A percentile compares a stretch with the other conserved stretches of the same genome.
Evolutionary conservation across 192 early-diverging fungal species (phyloP).

Genomic region (Haplosporangium gracile): DNA sequence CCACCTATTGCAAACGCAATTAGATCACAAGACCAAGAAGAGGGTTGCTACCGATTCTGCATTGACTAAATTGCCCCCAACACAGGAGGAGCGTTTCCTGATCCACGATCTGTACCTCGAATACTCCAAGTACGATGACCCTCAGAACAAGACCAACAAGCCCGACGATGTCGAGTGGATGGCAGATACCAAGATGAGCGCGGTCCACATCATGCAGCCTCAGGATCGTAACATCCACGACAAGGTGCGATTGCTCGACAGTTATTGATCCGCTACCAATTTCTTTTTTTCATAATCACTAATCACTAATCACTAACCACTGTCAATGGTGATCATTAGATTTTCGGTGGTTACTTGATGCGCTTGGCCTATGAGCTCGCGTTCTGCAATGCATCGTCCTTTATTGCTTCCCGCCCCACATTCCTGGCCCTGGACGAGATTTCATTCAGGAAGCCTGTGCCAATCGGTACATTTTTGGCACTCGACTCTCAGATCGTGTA

Average conservation of each 20-base stretch:
- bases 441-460: slow-evolving; percentile 84
- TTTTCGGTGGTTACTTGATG: slow-evolving; percentile 88
- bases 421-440: slow-evolving; percentile 80
- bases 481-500: slow-evolving; percentile 85
- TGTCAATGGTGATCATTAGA: slow-evolving; percentile 52
- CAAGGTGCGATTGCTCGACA: slow-evolving; percentile 72
- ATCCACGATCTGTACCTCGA: slow-evolving; percentile 84
- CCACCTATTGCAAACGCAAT: background rate
- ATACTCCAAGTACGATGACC: slow-evolving; percentile 69
- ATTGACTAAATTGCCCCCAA: slow-evolving; percentile 77
- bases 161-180: slow-evolving; percentile 74
- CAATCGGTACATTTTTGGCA: slow-evolving; percentile 79
- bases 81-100: slow-evolving; percentile 76
- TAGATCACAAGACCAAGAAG: slow-evolving; percentile 67
- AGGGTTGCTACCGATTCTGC: slow-evolving; percentile 46
- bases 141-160: slow-evolving; percentile 25
- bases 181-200: slow-evolving; percentile 77
- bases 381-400: slow-evolving; percentile 78
- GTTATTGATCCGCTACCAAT: background rate
- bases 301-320: background rate
- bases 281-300: background rate
- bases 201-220: slow-evolving; percentile 73
- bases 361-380: slow-evolving; percentile 87
- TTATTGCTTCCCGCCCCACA: slow-evolving; percentile 66
- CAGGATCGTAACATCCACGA: slow-evolving; percentile 87